Evolutionary conservation across 129 eudicot species (phyloP).

Genomic region (Helichrysum umbraculigerum): DNA sequence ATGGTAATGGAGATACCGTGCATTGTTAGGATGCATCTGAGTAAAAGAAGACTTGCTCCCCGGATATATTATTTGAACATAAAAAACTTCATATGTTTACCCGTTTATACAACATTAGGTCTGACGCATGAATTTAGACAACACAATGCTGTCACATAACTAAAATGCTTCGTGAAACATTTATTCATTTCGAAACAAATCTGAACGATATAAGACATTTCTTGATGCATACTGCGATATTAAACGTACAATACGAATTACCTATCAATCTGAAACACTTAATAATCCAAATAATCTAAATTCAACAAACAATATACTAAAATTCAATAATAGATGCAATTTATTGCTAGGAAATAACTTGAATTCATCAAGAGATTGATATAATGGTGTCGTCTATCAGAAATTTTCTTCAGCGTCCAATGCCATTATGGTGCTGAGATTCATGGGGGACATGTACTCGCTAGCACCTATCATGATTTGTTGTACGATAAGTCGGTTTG

Average conservation of each 20-base stretch:
- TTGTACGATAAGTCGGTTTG: conserved; percentile 37
- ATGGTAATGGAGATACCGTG: too few relatives aligned
- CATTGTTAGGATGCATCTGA: too few relatives aligned
- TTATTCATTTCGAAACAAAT: conserved; percentile 10
- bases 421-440: conserved; percentile 42
- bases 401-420: conserved; percentile 29
- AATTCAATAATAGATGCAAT: conserved; percentile 18
- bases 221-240: conserved; percentile 8
- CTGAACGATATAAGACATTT: conserved; percentile 2
- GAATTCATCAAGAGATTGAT: conserved; percentile 5
- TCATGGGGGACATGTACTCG: conserved; percentile 41
- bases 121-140: not conserved
- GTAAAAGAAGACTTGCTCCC: too few relatives aligned
- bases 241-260: conserved; percentile 14
- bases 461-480: conserved; percentile 26
- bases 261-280: conserved; percentile 17
- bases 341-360: not conserved
- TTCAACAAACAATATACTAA: conserved; percentile 13
- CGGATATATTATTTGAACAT: too few relatives aligned
- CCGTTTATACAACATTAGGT: not conserved
- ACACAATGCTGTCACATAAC: not conserved
- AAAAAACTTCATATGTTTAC: too few relatives aligned
- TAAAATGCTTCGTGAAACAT: not conserved
- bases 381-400: not conserved
- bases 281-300: conserved; percentile 6